These are phyloP conservation scores for Jatropha podagrica DNA, from an alignment of 441 rosid genomes.

Conservation along the genomic window DNA sequence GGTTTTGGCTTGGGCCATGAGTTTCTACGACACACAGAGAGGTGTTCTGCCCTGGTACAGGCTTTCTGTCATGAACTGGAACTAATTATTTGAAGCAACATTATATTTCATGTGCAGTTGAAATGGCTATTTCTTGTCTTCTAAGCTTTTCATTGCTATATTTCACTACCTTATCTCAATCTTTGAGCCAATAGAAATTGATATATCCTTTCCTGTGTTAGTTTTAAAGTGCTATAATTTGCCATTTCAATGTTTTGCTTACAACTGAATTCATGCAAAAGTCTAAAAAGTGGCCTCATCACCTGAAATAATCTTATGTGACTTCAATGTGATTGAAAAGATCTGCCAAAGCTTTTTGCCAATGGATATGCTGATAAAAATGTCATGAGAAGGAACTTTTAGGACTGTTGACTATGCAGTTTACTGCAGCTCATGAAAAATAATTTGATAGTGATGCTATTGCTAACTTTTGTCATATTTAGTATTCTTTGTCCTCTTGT, in stretches of 20 bases:
- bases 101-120: neutral
- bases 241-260: neutral
- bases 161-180: constrained; percentile 6
- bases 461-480: neutral
- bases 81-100: neutral
- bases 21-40: constrained; percentile 88
- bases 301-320: neutral
- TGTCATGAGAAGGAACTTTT: neutral
- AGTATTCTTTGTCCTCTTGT: neutral
- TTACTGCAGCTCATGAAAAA: neutral
- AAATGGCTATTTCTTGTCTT: neutral
- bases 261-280: neutral
- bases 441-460: neutral
- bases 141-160: constrained; percentile 4
- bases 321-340: neutral
- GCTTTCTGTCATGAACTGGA: constrained; percentile 23
- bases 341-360: neutral
- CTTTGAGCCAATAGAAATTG: neutral
- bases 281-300: neutral
- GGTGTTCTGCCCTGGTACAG: constrained; percentile 90
- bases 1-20: constrained; percentile 96
- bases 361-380: constrained; percentile 5
- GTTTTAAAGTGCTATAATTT: neutral
- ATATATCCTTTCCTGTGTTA: neutral
- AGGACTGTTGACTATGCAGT: neutral